A percentile compares a stretch with the other conserved stretches of the same genome.
Conservation (phyloP, 2,329 filamentous ascomycete genomes). For the Magnaporthiopsis rhizophila region DNA sequence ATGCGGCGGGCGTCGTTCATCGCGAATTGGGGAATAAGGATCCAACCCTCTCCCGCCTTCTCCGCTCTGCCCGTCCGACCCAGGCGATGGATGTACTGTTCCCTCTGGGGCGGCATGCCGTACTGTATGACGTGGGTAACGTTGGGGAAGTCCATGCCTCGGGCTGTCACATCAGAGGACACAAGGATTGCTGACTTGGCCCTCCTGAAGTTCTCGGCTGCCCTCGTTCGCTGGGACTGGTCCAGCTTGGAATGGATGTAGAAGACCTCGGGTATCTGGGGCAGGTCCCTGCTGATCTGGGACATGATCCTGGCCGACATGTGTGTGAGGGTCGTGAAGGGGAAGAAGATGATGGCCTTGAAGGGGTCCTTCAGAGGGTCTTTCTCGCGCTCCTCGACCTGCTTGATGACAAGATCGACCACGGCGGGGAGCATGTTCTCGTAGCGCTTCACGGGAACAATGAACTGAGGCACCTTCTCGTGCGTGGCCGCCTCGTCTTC, state of each 20-base stretch:
- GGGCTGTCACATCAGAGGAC: slow-evolving; percentile 72
- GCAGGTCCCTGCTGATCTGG: slow-evolving; percentile 30
- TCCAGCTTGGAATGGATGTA: slow-evolving; percentile 74
- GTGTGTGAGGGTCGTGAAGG: slow-evolving; percentile 55
- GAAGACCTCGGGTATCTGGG: slow-evolving; percentile 31
- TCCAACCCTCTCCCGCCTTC: slow-evolving; percentile 63
- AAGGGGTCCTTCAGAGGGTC: slow-evolving; percentile 51
- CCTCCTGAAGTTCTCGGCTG: slow-evolving; percentile 63
- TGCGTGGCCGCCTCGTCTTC: slow-evolving; percentile 81
- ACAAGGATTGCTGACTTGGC: slow-evolving; percentile 58
- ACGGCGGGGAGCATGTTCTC: slow-evolving; percentile 71
- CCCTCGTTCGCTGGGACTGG: slow-evolving; percentile 60
- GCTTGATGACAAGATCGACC: slow-evolving; percentile 64
- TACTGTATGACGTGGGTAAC: slow-evolving; percentile 57
- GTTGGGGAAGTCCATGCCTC: slow-evolving; percentile 61
- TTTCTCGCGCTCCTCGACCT: slow-evolving; percentile 32
- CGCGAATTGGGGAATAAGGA: slow-evolving; percentile 54
- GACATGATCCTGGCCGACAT: slow-evolving; percentile 50
- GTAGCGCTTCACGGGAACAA: slow-evolving; percentile 58
- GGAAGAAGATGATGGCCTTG: slow-evolving; percentile 94
- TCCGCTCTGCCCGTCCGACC: slow-evolving; percentile 67
- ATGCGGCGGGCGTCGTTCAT: slow-evolving; percentile 36
- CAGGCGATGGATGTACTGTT: slow-evolving; percentile 55
- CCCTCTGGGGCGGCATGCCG: slow-evolving; percentile 42
- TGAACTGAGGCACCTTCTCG: slow-evolving; percentile 71